Conservation (phyloP, 2,329 filamentous ascomycete species). For the Colletotrichum eleusines region DNA sequence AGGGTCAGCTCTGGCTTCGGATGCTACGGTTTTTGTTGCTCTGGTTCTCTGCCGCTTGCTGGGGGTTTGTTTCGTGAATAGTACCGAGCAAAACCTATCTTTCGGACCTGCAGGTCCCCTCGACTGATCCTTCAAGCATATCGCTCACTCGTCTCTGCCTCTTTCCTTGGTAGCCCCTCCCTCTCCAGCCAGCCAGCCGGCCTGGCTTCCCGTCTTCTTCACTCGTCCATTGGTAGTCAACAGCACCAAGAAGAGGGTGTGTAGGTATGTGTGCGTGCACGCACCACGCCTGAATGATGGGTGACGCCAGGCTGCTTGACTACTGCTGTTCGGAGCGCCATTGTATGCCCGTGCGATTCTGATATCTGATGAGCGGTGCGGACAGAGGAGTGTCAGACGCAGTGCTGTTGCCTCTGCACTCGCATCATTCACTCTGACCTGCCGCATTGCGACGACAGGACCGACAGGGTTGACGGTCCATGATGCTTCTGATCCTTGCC, state of each 20-base stretch:
- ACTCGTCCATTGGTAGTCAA: conserved; percentile 15
- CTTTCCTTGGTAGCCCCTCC: conserved; percentile 19
- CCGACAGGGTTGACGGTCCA: conserved; percentile 42
- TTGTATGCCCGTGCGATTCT: conserved; percentile 32
- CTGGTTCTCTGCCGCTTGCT: conserved; percentile 14
- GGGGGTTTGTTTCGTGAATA: conserved; percentile 7
- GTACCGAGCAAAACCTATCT: conserved; percentile 30
- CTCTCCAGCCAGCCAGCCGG: conserved; percentile 6
- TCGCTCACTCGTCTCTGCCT: conserved; percentile 4
- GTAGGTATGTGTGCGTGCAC: conserved; percentile 10
- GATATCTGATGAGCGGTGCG: conserved; percentile 40
- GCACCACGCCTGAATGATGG: background rate
- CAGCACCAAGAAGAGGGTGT: conserved; percentile 6
- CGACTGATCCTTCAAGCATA: conserved; percentile 25
- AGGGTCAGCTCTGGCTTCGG: conserved; percentile 1
- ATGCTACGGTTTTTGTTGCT: conserved; percentile 26
- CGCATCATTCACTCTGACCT: conserved; percentile 41
- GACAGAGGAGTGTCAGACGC: conserved; percentile 32
- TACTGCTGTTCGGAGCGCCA: conserved; percentile 15
- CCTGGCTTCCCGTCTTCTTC: background rate
- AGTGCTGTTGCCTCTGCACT: conserved; percentile 34
- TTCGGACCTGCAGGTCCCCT: conserved; percentile 35
- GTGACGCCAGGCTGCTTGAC: conserved; percentile 34
- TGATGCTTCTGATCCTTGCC: conserved; percentile 40
- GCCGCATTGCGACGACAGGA: conserved; percentile 39